These are phyloP conservation scores for Lentinula lateritia DNA, from an alignment of 768 basidiomycete species.

Conservation along the genomic window DNA sequence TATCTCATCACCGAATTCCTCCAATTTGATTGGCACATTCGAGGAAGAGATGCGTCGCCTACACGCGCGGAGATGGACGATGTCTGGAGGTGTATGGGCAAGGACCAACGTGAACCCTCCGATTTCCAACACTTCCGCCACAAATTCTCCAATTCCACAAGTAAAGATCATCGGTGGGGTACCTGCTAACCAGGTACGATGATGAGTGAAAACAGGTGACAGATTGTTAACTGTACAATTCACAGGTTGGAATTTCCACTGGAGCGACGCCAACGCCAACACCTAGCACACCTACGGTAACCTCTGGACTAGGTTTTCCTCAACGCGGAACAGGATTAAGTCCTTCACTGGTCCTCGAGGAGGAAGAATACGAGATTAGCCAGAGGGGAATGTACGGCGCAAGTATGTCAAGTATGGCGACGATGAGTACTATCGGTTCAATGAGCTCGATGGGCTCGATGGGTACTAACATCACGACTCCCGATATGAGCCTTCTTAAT, in stretches of 20 bases:
- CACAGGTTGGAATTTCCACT: neutral
- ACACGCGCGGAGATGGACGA: slow-evolving; percentile 69
- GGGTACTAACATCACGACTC: neutral
- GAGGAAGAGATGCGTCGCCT: slow-evolving; percentile 77
- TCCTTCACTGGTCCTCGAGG: slow-evolving; percentile 55
- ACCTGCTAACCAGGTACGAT: neutral
- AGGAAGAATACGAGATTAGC: slow-evolving; percentile 71
- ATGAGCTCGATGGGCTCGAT: neutral
- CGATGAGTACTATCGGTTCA: neutral
- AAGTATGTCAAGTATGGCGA: neutral
- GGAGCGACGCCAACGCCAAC: neutral
- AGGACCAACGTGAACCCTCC: slow-evolving; percentile 36
- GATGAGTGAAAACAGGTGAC: neutral
- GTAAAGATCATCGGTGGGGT: neutral
- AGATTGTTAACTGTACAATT: neutral
- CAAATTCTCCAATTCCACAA: neutral
- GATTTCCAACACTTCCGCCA: neutral
- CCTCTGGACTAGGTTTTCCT: neutral
- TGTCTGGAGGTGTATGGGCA: slow-evolving; percentile 50
- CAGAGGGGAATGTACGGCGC: neutral
- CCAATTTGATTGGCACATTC: slow-evolving; percentile 50
- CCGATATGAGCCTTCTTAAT: neutral
- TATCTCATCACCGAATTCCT: neutral
- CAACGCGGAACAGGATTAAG: slow-evolving; percentile 37
- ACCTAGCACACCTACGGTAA: slow-evolving; percentile 1